Evolutionary conservation across 148 eudicot species (phyloP), one percentile per base, ranked within the genome.

Genomic region (Arctostaphylos glauca): DNA sequence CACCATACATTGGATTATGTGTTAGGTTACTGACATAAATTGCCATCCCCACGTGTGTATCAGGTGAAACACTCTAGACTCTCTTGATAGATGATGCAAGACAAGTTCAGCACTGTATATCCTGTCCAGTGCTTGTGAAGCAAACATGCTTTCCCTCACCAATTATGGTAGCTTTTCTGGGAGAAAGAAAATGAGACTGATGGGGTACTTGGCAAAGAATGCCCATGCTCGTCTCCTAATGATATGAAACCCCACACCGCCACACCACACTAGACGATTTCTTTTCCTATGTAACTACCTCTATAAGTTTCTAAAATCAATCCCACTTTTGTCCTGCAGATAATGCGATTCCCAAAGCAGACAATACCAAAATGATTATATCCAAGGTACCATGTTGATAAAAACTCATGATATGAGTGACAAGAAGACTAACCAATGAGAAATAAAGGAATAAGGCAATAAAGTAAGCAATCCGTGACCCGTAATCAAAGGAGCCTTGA

Each of bases 381-480:
- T 48, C n/a, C 10, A 64, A 64, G 43, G n/a, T 53, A 79, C 74
- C 62, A 47, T 12, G 23, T 19, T 48, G 44, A 41, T 9, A 79
- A 38, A 81, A 38, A 48, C 12, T 46, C 5, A 38, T 78, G 70
- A 21, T 79, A 44, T 68, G 66, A 16, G 10, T 81, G 68, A 46
- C n/a, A 46, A 44, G 52, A 15, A 44, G 43, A 87, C 93, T 82
- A 81, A 96, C 98, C 98, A 96, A 84, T 60, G 98, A 96, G 89
- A 93, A 87, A 84, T 92, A 94, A 6, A 96, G 98, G 86, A 96
- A 96, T 83, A 96, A 54, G 75, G 93, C 94, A 58, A 94, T 89
- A 88, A 96, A 96, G 92, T 90, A 94, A 54, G 93, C 89, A 74
- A 93, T 88, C 31, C 94, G 81, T 0, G 99, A 86, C 5, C 93